Evolutionary conservation across 2,329 filamentous ascomycete species (phyloP), one percentile per base, ranked within the genome.

Genomic region (Microdochium bolleyi): DNA sequence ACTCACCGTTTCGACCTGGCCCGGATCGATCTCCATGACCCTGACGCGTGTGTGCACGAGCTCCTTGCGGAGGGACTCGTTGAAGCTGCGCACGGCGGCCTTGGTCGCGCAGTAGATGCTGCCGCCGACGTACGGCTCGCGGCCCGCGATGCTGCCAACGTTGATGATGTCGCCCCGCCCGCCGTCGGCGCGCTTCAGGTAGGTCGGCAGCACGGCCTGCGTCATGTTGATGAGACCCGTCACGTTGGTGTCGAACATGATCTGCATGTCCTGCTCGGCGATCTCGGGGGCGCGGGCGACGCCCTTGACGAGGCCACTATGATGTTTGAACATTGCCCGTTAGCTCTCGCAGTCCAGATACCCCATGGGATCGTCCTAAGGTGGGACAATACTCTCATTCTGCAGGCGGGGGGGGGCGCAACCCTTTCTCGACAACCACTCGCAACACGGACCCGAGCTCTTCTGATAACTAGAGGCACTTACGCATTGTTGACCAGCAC

Each of bases 191-290:
- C 80, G 88, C 61, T 81, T 76, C 70, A 90, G 87, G 78, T 92
- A 95, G 66, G 91, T 84, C 51, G 88, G 84, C 19, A 97, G 71
- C 44, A 96, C 77, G 48, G 89, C 89, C 76, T 99, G 94, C 1
- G 94, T 97, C 87, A 97, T 89, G 76, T 92, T 89, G 75, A 99
- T 94, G 32, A 99, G 78, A 25, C 94, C 94, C 2, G 88, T 94
- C 51, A 97, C 92, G 68, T 99, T 99, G 54, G 94, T 97, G 49
- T 81, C 73, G 66, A 96, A 89, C 91, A 97, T 96, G 67, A 85
- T 64, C 62, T 87, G 78, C 62, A 96, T 87, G 72, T 99, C 92
- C 54, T 85, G 84, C 62, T 88, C 79, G 16, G 77, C 79, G 66
- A 99, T 96, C 41, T 89, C 81, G 19, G 92, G 92, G 1, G 91